Percentiles rank a stretch among this genome's conserved stretches.
Evolutionary conservation across 495 filamentous ascomycete species (phyloP).

Genomic region (Penicillium diatomitis): DNA sequence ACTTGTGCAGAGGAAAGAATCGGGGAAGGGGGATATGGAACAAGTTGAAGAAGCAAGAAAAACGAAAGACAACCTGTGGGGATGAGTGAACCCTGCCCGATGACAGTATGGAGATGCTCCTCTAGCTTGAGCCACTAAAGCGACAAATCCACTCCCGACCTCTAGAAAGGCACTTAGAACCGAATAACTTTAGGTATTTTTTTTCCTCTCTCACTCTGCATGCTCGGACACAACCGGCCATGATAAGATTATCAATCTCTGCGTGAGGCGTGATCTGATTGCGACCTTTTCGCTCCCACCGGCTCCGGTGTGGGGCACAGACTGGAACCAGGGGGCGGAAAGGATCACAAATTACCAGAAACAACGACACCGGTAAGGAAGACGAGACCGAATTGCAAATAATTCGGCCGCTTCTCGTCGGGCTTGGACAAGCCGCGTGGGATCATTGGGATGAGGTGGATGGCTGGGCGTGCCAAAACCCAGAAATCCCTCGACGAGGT

Average conservation of each 20-base stretch:
- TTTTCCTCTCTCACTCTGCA: background rate
- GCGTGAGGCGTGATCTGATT: too few relatives aligned
- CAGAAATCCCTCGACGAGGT: background rate
- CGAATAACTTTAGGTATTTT: background rate
- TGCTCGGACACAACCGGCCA: background rate
- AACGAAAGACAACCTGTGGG: background rate
- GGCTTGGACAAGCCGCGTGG: slow-evolving; percentile 1
- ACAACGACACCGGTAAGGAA: background rate
- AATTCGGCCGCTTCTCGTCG: background rate
- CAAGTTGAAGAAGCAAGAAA: background rate
- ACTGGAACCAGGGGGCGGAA: background rate
- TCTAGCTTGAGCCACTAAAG: too few relatives aligned
- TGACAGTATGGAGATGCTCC: too few relatives aligned
- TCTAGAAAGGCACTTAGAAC: too few relatives aligned
- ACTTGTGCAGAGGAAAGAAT: background rate
- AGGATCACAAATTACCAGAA: background rate
- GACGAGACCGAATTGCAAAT: background rate
- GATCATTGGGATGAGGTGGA: background rate
- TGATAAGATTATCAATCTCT: slow-evolving; percentile 19
- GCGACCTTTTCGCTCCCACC: too few relatives aligned
- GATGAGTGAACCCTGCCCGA: too few relatives aligned
- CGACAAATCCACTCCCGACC: too few relatives aligned
- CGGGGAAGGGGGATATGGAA: background rate
- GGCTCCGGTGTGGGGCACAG: background rate
- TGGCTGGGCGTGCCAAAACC: background rate